Evolutionary conservation across 2,329 filamentous ascomycete species (phyloP), one percentile per base, ranked within the genome.

Genomic region (Fusarium torulosum): DNA sequence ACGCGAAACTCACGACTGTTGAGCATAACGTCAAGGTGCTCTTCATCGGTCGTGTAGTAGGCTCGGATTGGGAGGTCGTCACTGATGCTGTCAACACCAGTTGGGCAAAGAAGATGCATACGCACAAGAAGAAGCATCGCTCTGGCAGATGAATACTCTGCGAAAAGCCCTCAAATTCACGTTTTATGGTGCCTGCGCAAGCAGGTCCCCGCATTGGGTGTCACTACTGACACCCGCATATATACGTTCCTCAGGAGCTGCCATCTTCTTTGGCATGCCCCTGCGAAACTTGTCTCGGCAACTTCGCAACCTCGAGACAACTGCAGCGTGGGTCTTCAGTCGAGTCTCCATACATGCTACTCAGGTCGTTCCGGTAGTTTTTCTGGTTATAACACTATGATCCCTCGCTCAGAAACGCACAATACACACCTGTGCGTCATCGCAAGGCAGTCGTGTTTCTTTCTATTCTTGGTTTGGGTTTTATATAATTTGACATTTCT

Each of bases 11-110:
- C 7, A 79, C 82, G 27, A 86, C 84, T 4, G 79, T 88, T 25
- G 85, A 88, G 72, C 86, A 88, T 75, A 88, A 88, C 68, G 77
- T 83, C 67, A 82, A 79, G 44, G 84, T 88, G n/a, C 80, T 83
- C 67, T 87, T 88, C 69, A 83, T 88, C 51, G 86, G 86, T n/a
- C 71, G 75, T 6, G 78, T 88, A 17, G 55, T 71, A 4, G 54
- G 67, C 2, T 68, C 77, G 0, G 79, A 85, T 68, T 81, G 80
- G 64, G 71, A 81, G 0, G 75, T 75, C 10, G 80, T 86, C 29
- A 69, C 69, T 9, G 73, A 79, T 4, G 84, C 84, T 6, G 82
- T 86, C 53, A 80, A 86, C 65, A 67, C 74, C 38, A 85, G 84
- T 73, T 87, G 84, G 84, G 72, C 75, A 38, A 78, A 79, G 19